Evolutionary conservation across 2,329 filamentous ascomycete species (phyloP).

Genomic region (Aspergillus pseudoviridinutans): DNA sequence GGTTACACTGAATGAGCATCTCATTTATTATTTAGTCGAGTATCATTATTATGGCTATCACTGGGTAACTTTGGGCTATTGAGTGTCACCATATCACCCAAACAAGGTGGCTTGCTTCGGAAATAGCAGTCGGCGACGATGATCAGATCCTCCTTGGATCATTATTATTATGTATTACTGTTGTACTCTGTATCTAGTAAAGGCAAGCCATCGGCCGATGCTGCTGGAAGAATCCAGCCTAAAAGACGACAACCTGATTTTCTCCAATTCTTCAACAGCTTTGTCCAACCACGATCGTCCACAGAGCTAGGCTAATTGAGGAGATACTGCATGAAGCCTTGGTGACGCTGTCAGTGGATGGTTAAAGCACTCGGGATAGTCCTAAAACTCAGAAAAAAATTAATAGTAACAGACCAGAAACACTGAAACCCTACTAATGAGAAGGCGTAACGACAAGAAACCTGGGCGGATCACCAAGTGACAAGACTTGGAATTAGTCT

Average conservation of each 20-base stretch:
- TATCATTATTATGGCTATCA: not conserved
- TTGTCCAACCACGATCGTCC: not conserved
- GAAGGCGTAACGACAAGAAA: conserved; percentile 7
- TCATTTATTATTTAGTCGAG: not conserved
- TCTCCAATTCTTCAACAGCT: not conserved
- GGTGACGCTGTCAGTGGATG: not conserved
- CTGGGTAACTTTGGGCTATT: not conserved
- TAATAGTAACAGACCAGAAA: not conserved
- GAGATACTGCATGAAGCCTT: not conserved
- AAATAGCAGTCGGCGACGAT: not conserved
- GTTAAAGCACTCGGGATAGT: not conserved
- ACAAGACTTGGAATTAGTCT: not conserved
- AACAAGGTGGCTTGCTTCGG: not conserved
- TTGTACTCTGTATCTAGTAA: not conserved
- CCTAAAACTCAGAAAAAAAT: not conserved
- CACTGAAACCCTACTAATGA: conserved; percentile 20
- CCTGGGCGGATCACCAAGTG: not conserved
- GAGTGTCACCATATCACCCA: not conserved
- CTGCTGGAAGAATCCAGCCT: not conserved
- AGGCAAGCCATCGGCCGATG: not conserved
- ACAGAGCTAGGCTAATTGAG: not conserved
- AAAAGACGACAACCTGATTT: not conserved
- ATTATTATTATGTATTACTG: not conserved
- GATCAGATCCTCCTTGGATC: not conserved
- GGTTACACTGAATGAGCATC: not conserved